Base-by-base conservation (phyloP, 805 yeast species). In the Hanseniaspora taiwanica region DNA sequence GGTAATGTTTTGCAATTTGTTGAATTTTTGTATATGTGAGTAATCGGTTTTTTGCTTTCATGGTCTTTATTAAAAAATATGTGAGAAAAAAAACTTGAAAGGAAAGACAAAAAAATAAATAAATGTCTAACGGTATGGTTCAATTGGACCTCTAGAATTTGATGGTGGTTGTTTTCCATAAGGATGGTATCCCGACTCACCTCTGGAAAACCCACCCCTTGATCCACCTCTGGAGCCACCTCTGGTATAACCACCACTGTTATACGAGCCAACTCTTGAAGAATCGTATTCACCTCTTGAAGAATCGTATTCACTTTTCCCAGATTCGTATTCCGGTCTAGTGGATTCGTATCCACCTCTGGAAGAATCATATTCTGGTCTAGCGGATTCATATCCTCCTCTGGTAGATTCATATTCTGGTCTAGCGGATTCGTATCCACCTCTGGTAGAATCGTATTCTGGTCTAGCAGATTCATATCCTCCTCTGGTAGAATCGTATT, bases 71-170 rank as follows among this genome's bases (percentile, higher is more conserved):
- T n/a, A n/a, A n/a, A n/a, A n/a, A n/a, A n/a, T n/a, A n/a, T n/a
- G n/a, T n/a, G n/a, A n/a, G n/a, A n/a, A n/a, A n/a, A n/a, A n/a
- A n/a, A n/a, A n/a, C n/a, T n/a, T n/a, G n/a, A n/a, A n/a, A n/a
- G n/a, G n/a, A n/a, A n/a, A n/a, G n/a, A n/a, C n/a, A n/a, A n/a
- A n/a, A n/a, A n/a, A n/a, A n/a, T n/a, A n/a, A n/a, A n/a, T n/a
- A n/a, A n/a, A n/a, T n/a, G n/a, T n/a, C n/a, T 23, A 29, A 38
- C 19, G 34, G 36, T 16, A 31, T 21, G 18, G 36, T 35, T 20
- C 33, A 21, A 16, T 42, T 38, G 19, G 41, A 27, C 17, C 39
- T 17, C 14, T 24, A 23, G 33, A 14, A 21, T 27, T 20, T 25
- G 37, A 19, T 34, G 34, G 32, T 18, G 20, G 24, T 25, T 37